Evolutionary conservation across 768 basidiomycete species (phyloP), one percentile per base, ranked within the genome.

Genomic region (Steccherinum ochraceum): DNA sequence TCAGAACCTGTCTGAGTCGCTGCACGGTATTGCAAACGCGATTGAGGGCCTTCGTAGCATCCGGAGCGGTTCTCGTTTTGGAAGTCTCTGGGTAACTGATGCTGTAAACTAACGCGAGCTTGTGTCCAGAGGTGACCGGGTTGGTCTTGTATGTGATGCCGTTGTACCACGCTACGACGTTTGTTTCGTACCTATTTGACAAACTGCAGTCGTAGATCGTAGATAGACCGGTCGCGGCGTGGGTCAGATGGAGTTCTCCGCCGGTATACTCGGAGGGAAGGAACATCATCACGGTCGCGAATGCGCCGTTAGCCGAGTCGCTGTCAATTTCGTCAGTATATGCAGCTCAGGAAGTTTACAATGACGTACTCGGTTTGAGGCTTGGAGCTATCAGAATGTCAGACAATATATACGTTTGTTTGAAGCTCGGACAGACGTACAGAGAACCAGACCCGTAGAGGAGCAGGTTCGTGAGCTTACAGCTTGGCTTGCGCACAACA

Each of bases 81-180:
- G n/a, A n/a, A n/a, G n/a, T n/a, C n/a, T n/a, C n/a, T n/a, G n/a
- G n/a, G 50, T 76, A 70, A n/a, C 78, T 66, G 46, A 80, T 67
- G 53, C 77, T 78, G 61, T 73, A 79, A 0, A 76, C 72, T 4
- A 80, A 68, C 0, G 76, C 77, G 0, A 80, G 68, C 0, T 74
- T 72, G 51, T 75, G 76, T 3, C 79, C 78, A 16, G 70, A 68
- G 0, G 70, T 74, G 43, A 79, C 63, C 3, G 73, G 70, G 51
- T 74, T 74, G 52, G 79, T 70, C 64, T 76, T 74, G 58, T 77
- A 75, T 42, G 61, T 63, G 45, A 78, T 77, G 49, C 77, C 78
- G 24, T 74, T 77, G 56, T 79, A 77, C 76, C 78, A 81, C 1
- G 77, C 67, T 2, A 78, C 61, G 13, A 75, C 59, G 1, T 71